Base-by-base conservation (phyloP, 2,329 filamentous ascomycete genomes). In the Microdochium nivale region DNA sequence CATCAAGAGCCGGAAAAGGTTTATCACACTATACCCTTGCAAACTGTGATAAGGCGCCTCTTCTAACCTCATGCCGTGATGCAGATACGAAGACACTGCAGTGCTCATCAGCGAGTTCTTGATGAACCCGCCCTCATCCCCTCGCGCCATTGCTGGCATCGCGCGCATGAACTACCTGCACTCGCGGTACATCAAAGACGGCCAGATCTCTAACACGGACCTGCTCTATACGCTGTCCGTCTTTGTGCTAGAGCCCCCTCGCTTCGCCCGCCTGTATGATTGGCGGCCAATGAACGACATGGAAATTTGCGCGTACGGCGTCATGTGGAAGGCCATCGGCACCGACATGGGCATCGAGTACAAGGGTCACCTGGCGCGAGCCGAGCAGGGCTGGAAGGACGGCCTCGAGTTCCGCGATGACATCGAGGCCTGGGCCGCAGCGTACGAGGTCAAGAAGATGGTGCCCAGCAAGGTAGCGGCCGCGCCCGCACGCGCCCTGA, bases 281-380 rank as follows among this genome's bases (percentile, higher is more conserved):
- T 92, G 87, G 87, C 78, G 88, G 2, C 37, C 69, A 3, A 64
- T 88, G 23, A 84, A 77, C 16, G 79, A 84, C 1, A 73, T 90
- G 66, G 88, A 91, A 65, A 65, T 72, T 10, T 87, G 84, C 55
- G 86, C 85, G 0, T 66, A 85, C 27, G 83, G 79, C 16, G 82
- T 80, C 0, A 81, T 87, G 60, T 90, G 86, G 86, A 87, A 87
- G 65, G 74, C 75, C 50, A 68, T 88, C 16, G 87, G 86, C 14
- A 83, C 89, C 58, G 79, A 80, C 50, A 86, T 90, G 80, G 76
- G 74, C 0, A 86, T 90, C 54, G 63, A 72, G 48, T 80, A 79
- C 57, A 62, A 64, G 24, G 66, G 66, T 1, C 60, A 66, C 14
- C 67, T 76, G 2, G 54, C 57, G 5, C 55, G 11, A 55, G 51